phyloP scores from a whole-genome alignment of 306 rosid genomes.

The Quercus suber region DNA sequence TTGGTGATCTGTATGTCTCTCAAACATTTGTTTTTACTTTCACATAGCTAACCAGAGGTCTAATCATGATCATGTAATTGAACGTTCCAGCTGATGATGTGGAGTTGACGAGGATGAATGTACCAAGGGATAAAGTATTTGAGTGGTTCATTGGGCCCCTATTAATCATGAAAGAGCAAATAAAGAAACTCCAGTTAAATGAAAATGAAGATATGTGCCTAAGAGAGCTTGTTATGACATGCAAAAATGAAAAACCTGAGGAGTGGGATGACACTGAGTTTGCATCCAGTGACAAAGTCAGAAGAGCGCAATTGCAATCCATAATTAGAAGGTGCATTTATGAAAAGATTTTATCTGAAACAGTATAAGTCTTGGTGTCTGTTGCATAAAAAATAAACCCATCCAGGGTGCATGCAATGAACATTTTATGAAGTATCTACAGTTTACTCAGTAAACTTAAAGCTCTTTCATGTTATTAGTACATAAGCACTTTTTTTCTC shows the following conservation, averaged over 20 bases:
- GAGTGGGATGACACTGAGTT: conserved; percentile 67
- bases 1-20: conserved; percentile 62
- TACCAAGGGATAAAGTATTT: conserved; percentile 59
- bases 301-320: conserved; percentile 81
- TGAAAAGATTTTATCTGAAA: neutral
- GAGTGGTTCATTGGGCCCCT: conserved; percentile 86
- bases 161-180: conserved; percentile 71
- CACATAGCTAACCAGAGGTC: neutral
- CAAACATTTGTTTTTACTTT: neutral
- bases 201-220: conserved; percentile 59
- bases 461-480: neutral
- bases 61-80: conserved; percentile 17
- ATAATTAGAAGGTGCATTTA: conserved; percentile 61
- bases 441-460: neutral
- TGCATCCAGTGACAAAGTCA: conserved; percentile 48
- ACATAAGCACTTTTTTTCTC: neutral
- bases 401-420: neutral
- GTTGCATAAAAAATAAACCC: neutral
- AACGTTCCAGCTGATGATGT: conserved; percentile 57
- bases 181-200: conserved; percentile 47
- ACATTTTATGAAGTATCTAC: neutral
- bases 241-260: conserved; percentile 61
- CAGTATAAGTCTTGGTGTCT: neutral
- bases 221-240: conserved; percentile 49
- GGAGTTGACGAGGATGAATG: conserved; percentile 60